Conservation (phyloP, 371 early-diverging fungal species). For the Rhizopus arrhizus region DNA sequence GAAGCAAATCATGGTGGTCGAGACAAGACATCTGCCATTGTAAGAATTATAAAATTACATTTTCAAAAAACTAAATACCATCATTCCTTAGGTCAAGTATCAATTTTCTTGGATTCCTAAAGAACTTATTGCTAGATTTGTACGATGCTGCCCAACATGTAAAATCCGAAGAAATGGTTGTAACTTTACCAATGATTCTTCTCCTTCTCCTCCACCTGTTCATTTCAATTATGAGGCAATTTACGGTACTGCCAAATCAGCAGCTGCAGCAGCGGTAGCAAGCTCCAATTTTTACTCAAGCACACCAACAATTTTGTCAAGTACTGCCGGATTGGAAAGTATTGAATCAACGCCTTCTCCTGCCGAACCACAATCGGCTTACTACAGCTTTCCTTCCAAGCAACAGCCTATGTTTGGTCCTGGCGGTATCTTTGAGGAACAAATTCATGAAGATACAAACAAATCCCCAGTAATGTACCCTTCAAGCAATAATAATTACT, state of each 20-base stretch:
- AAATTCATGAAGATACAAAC: too few species aligned
- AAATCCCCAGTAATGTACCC: too few species aligned
- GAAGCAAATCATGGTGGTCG: conserved; percentile 50
- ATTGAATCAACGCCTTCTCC: neutral
- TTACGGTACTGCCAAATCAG: neutral
- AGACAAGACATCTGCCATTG: conserved; percentile 52
- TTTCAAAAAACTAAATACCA: neutral
- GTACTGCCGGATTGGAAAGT: neutral
- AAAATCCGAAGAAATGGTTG: conserved; percentile 1
- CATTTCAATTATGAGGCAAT: neutral
- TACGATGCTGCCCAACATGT: conserved; percentile 12
- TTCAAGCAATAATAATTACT: too few species aligned
- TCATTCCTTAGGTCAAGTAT: conserved; percentile 1
- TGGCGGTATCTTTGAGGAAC: neutral
- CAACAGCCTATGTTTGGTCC: neutral
- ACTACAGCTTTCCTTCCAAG: too few species aligned
- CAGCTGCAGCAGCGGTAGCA: neutral
- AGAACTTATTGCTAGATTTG: conserved; percentile 13
- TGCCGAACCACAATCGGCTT: neutral
- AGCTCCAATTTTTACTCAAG: neutral
- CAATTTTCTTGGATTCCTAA: conserved; percentile 15
- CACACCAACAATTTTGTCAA: neutral
- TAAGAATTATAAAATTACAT: conserved; percentile 2
- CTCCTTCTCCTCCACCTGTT: neutral
- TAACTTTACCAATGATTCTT: neutral